These are phyloP conservation scores for Forsythia viridissima DNA, from an alignment of 257 asterid species.

Conservation along the genomic window DNA sequence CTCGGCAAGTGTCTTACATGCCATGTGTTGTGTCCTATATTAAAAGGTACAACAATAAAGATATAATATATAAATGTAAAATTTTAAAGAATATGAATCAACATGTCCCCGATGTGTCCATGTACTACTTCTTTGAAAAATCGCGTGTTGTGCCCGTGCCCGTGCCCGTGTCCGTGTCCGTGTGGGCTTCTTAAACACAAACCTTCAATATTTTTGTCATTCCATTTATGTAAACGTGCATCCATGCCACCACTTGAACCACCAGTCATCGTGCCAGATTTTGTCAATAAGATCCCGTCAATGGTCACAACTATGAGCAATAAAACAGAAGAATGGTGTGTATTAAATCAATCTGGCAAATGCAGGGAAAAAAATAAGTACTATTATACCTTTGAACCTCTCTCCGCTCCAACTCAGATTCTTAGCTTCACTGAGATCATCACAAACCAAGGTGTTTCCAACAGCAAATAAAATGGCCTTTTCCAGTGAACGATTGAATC, in stretches of 20 bases:
- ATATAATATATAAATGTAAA: neutral
- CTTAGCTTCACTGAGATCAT: slow-evolving; percentile 91
- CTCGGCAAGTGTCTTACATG: neutral
- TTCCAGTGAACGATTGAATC: slow-evolving; percentile 77
- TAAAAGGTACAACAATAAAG: neutral
- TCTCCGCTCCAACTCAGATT: slow-evolving; percentile 93
- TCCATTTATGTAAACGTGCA: slow-evolving; percentile 99
- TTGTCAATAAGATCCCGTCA: slow-evolving; percentile 86
- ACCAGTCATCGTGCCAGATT: slow-evolving; percentile 99
- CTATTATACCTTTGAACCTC: slow-evolving; percentile 71
- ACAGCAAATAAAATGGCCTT: slow-evolving; percentile 94
- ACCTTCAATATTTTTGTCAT: slow-evolving; percentile 94
- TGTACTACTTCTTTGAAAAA: neutral
- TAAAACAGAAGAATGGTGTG: slow-evolving; percentile 7
- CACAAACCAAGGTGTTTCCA: slow-evolving; percentile 95
- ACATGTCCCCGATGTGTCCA: neutral
- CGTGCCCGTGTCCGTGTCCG: neutral
- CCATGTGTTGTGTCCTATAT: neutral
- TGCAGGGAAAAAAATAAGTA: slow-evolving; percentile 22
- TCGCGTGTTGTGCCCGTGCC: neutral
- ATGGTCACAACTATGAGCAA: slow-evolving; percentile 80
- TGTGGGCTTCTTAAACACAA: neutral
- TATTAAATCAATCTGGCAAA: slow-evolving; percentile 26
- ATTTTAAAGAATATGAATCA: neutral
- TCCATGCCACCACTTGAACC: slow-evolving; percentile 99